Evolutionary conservation across 805 yeast genomes (phyloP), one percentile per base, ranked within the genome.

Genomic region (Metschnikowia cubensis): DNA sequence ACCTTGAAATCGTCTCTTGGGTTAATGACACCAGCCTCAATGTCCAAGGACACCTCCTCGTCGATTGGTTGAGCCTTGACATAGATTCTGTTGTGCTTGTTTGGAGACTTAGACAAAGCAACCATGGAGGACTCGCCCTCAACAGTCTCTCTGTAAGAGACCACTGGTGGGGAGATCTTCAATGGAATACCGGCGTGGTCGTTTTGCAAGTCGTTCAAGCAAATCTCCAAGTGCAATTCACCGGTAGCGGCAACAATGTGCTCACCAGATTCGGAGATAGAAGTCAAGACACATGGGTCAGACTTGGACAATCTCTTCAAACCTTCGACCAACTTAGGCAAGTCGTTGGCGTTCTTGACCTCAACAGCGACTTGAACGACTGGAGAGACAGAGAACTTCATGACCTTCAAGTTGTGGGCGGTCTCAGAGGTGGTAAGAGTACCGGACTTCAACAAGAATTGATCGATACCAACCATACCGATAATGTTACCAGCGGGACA

Each of bases 401-500:
- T 92, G 71, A 92, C 98, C 89, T 89, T 91, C 90, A 92, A 81
- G 94, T 92, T 92, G 94, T 94, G 97, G 65, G 99, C 87, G 67
- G 89, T 77, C 76, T 94, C 98, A 73, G 79, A 97, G 75, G 97
- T 92, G 81, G 99, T 94, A 71, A 92, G 81, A 70, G 99, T 92
- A 90, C 98, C 99, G 70, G 96, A 88, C 83, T 92, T 92, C 80
- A 92, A 88, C 81, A 92, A 87, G 89, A 91, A 92, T 85, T 92
- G 99, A 81, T 92, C 99, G 69, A 92, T 88, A 91, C 99, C 99
- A 70, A 92, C 98, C 76, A 92, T 82, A 90, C 98, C 99, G 73
- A 91, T 84, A 86, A 92, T 92, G 96, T 92, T 92, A 89, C 99
- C 99, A 68, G 98, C 97, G 75, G 99, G 98, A 82, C 96, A 88